Conservation (phyloP, 352 stramenopile genomes). For the Pythium folliculosum region DNA sequence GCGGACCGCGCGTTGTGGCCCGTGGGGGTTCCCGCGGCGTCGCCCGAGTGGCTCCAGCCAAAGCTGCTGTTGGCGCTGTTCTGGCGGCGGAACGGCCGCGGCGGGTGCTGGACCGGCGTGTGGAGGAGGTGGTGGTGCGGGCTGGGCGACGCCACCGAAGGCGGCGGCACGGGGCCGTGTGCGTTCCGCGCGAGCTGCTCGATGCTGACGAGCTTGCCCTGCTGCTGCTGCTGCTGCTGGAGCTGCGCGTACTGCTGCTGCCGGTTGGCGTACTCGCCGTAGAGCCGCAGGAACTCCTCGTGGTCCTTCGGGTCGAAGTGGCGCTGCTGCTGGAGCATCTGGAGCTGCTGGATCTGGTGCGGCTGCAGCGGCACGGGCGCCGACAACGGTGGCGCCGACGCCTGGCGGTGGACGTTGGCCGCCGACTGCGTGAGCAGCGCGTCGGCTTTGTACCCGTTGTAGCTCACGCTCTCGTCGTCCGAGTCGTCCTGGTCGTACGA, state of each 20-base stretch:
- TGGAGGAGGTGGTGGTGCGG: not conserved
- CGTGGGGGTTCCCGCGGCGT: not conserved
- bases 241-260: not conserved
- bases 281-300: slow-evolving; percentile 21
- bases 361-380: not conserved
- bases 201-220: slow-evolving; percentile 18
- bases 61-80: slow-evolving; percentile 16
- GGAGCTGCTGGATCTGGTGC: slow-evolving; percentile 23
- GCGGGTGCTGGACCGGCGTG: slow-evolving; percentile 6
- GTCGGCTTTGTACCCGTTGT: slow-evolving; percentile 8
- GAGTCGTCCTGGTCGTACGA: slow-evolving; percentile 25
- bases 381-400: not conserved
- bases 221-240: no score
- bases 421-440: slow-evolving; percentile 9
- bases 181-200: slow-evolving; percentile 11
- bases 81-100: slow-evolving; percentile 9
- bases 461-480: slow-evolving; percentile 22
- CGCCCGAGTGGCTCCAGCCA: slow-evolving; percentile 15
- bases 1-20: not conserved
- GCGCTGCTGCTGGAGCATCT: slow-evolving; percentile 23
- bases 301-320: slow-evolving; percentile 21
- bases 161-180: not conserved
- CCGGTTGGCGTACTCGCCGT: slow-evolving; percentile 20
- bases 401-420: slow-evolving; percentile 2
- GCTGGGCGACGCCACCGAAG: not conserved